phyloP scores from a whole-genome alignment of 78 protist species.

The Speleostelium caveatum region DNA sequence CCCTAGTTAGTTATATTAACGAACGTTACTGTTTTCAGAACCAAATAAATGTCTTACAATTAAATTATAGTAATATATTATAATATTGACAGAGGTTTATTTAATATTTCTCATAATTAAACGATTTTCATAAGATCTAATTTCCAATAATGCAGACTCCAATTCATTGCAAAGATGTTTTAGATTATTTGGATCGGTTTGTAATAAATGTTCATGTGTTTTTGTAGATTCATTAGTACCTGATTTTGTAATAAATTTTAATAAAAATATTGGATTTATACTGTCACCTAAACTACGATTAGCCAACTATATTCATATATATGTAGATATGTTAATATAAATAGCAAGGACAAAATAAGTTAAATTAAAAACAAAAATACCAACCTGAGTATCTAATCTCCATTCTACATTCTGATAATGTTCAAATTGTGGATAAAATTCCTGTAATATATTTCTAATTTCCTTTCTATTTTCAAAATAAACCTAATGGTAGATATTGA shows the following conservation, averaged over 20 bases:
- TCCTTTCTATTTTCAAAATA: slow-evolving; percentile 65
- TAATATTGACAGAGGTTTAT: slow-evolving; percentile 2
- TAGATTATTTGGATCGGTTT: slow-evolving; percentile 76
- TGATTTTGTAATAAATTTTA: slow-evolving; percentile 33
- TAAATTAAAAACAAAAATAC: not conserved
- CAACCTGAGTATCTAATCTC: slow-evolving; percentile 76
- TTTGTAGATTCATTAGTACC: not conserved
- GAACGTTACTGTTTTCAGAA: too few relatives aligned
- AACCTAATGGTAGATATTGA: not conserved
- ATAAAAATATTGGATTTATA: slow-evolving; percentile 65
- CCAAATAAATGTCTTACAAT: too few relatives aligned
- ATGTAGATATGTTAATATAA: not conserved
- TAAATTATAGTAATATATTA: too few relatives aligned
- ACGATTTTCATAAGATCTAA: slow-evolving; percentile 68
- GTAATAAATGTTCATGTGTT: slow-evolving; percentile 38
- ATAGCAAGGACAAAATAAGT: not conserved
- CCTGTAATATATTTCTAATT: slow-evolving; percentile 60
- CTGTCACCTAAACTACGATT: slow-evolving; percentile 61
- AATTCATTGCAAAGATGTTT: slow-evolving; percentile 77
- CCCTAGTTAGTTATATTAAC: too few relatives aligned
- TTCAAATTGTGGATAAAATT: slow-evolving; percentile 70
- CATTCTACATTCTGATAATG: slow-evolving; percentile 74
- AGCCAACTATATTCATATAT: slow-evolving; percentile 23
- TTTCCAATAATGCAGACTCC: slow-evolving; percentile 68
- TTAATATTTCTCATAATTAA: slow-evolving; percentile 79